phyloP scores from a whole-genome alignment of 1,284 basidiomycete genomes.

The Irpex rosettiformis region DNA sequence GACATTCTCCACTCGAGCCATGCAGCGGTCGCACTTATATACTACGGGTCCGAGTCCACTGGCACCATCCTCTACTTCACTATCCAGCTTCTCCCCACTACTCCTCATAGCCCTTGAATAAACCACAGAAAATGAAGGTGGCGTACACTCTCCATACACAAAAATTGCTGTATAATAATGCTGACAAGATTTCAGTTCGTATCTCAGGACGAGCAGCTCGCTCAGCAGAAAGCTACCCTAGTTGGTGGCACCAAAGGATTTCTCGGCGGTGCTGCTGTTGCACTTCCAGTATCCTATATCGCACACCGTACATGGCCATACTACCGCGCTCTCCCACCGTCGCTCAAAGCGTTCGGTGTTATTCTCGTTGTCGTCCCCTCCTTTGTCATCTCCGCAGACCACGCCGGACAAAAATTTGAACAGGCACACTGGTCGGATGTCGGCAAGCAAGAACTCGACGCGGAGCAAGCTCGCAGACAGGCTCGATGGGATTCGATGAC shows the following conservation, averaged over 20 bases:
- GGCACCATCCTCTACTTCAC: too few species aligned
- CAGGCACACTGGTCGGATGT: constrained; percentile 67
- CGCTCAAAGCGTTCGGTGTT: constrained; percentile 74
- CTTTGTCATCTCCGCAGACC: constrained; percentile 77
- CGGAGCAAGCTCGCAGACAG: constrained; percentile 44
- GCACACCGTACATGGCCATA: constrained; percentile 53
- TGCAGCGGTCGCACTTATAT: not conserved
- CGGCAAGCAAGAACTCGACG: constrained; percentile 56
- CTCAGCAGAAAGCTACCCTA: constrained; percentile 51
- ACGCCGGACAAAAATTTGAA: constrained; percentile 73
- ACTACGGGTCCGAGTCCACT: not conserved
- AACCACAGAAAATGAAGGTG: too few species aligned
- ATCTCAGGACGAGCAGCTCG: constrained; percentile 43
- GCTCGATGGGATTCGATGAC: constrained; percentile 60
- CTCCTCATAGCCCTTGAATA: too few species aligned
- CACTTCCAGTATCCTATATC: constrained; percentile 56
- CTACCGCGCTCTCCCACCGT: constrained; percentile 69
- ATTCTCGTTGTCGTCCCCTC: constrained; percentile 67
- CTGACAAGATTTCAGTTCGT: constrained; percentile 31
- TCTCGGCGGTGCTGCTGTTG: constrained; percentile 46
- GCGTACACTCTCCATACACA: too few species aligned
- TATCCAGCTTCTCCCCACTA: too few species aligned
- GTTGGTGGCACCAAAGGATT: constrained; percentile 66
- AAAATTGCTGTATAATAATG: too few species aligned
- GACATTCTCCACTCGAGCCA: not conserved